These are phyloP conservation scores for Candida taoyuanica DNA, from an alignment of 805 yeast genomes.

Conservation along the genomic window DNA sequence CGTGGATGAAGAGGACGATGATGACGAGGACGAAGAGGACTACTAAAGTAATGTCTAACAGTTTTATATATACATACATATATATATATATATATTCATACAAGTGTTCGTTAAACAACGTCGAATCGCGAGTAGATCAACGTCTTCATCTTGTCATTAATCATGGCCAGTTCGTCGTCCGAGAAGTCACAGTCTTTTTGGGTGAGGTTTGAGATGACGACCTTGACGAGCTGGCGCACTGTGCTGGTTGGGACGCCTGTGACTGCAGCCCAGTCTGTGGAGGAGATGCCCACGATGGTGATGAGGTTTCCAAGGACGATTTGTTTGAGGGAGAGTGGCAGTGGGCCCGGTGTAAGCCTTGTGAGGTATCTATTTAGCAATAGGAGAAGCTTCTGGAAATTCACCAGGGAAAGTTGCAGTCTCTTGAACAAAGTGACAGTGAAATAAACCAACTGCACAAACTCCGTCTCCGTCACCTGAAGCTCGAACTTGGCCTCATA, in stretches of 20 bases:
- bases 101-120: slow-evolving; percentile 11
- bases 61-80: neutral
- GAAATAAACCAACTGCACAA: slow-evolving; percentile 9
- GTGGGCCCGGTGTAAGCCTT: slow-evolving; percentile 1
- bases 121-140: slow-evolving; percentile 21
- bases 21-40: slow-evolving; percentile 4
- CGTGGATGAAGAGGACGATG: slow-evolving; percentile 7
- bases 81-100: neutral
- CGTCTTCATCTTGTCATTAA: slow-evolving; percentile 21
- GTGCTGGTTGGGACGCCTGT: slow-evolving; percentile 12
- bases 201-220: slow-evolving; percentile 4
- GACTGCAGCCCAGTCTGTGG: slow-evolving; percentile 12
- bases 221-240: slow-evolving; percentile 1
- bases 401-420: slow-evolving; percentile 8
- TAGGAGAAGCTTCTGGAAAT: slow-evolving; percentile 13
- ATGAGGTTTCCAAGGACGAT: slow-evolving; percentile 7
- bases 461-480: neutral
- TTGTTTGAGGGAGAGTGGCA: slow-evolving; percentile 16
- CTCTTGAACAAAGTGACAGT: slow-evolving; percentile 12
- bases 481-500: slow-evolving; percentile 6
- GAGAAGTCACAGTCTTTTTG: slow-evolving; percentile 9
- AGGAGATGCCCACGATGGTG: slow-evolving; percentile 6
- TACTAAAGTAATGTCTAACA: neutral
- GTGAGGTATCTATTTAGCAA: slow-evolving; percentile 10
- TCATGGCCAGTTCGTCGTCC: slow-evolving; percentile 13